Evolutionary conservation across 2,329 filamentous ascomycete genomes (phyloP), one percentile per base, ranked within the genome.

Genomic region (Penicillium griseofulvum): DNA sequence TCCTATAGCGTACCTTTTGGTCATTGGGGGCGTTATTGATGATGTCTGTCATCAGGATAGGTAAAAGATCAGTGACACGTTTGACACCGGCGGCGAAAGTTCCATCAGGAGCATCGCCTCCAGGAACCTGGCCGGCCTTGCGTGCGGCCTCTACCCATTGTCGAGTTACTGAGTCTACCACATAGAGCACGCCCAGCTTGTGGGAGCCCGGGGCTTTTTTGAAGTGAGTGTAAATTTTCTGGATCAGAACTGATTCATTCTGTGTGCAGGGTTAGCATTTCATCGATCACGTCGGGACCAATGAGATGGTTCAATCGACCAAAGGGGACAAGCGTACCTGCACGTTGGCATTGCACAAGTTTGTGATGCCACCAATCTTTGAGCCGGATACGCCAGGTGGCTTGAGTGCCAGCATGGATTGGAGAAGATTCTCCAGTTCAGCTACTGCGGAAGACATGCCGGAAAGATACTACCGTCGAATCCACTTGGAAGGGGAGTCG

Each of bases 101-200:
- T 72, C 94, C 94, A 78, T 96, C 90, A 64, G 87, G 85, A 64
- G 92, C 91, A 75, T 86, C 83, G 75, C 84, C 87, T 78, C 89
- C 89, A 76, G 91, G 85, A 71, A 88, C 78, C 73, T 97, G 92
- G 69, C 89, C 90, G 65, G 89, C 84, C 70, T 87, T 84, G 78
- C 92, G 94, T 70, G 94, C 93, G 78, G 91, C 89, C 76, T 97
- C 93, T 81, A 96, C 87, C 93, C 94, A 99, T 81, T 95, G 93
- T 78, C 94, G 91, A 76, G 92, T 93, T 84, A 99, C 92, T 81
- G 93, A 96, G 83, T 99, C 94, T 92, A 99, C 90, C 79, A 97
- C 92, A 87, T 99, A 99, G 79, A 99, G 87, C 72, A 97, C 92
- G 78, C 94, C 94, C 76, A 99, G 84, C 80, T 99, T 99, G 84